phyloP scores from a whole-genome alignment of 352 stramenopile species.

The Phytophthora sp. region DNA sequence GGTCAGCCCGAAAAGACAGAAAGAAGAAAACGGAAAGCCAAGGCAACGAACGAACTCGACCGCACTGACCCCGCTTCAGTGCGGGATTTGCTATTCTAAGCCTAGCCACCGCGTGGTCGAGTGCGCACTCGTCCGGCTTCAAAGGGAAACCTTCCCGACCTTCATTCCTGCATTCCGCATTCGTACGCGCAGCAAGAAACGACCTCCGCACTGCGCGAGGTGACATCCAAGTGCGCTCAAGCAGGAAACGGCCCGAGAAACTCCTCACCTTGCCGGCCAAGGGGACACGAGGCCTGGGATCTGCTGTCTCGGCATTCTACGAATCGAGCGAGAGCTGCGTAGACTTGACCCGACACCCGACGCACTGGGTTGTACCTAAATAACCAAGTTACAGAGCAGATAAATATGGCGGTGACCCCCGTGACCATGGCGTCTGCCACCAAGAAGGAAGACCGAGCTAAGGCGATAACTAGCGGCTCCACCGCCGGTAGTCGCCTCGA shows the following conservation, averaged over 20 bases:
- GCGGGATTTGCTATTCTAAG: constrained; percentile 38
- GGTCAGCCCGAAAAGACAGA: constrained; percentile 31
- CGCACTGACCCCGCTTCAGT: constrained; percentile 31
- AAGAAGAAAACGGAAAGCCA: constrained; percentile 37
- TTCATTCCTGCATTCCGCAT: constrained; percentile 43
- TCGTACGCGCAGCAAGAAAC: constrained; percentile 25
- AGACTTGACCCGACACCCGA: constrained; percentile 37
- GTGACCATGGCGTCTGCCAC: constrained; percentile 4
- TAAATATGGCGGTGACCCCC: constrained; percentile 31
- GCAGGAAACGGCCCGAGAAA: constrained; percentile 38
- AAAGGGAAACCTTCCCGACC: constrained; percentile 39
- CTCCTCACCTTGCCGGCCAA: constrained; percentile 9
- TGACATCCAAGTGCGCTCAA: constrained; percentile 26
- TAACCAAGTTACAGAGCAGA: not conserved
- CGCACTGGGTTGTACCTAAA: constrained; percentile 28
- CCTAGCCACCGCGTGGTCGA: constrained; percentile 11
- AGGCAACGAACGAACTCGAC: too few species aligned
- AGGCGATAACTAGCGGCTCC: constrained; percentile 6
- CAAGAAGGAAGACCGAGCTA: constrained; percentile 20
- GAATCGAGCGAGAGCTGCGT: constrained; percentile 45
- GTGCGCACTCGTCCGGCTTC: constrained; percentile 27
- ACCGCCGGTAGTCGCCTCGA: constrained; percentile 49
- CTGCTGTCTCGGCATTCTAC: constrained; percentile 34
- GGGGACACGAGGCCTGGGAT: constrained; percentile 25
- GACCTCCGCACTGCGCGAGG: constrained; percentile 31